Evolutionary conservation across 2,329 filamentous ascomycete species (phyloP).

Genomic region (Paecilomyces variotii): DNA sequence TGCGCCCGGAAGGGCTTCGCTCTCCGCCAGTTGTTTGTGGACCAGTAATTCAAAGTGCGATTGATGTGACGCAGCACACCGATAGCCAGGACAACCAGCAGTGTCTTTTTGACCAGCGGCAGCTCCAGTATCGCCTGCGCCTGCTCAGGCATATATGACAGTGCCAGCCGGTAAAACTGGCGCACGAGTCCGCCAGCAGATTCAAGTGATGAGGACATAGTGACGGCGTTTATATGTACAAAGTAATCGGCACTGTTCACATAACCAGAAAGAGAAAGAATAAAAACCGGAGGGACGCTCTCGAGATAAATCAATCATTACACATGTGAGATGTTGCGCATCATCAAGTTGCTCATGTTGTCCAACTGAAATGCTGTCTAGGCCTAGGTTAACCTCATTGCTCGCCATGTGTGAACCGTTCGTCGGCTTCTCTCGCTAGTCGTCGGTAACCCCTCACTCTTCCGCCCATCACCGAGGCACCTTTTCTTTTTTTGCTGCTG

Average conservation of each 20-base stretch:
- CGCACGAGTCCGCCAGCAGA: background rate
- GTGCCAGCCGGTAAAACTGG: background rate
- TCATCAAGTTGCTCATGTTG: background rate
- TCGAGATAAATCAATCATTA: background rate
- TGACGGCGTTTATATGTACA: background rate
- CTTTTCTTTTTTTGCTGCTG: too few relatives aligned
- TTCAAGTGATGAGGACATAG: background rate
- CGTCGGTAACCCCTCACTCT: background rate
- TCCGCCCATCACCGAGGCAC: background rate
- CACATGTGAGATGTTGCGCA: background rate
- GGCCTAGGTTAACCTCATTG: background rate
- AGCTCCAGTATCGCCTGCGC: background rate
- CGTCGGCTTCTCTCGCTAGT: background rate
- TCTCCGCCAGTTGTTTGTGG: conserved; percentile 22
- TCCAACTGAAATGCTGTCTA: background rate
- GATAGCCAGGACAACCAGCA: conserved; percentile 14
- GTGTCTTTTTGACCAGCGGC: conserved; percentile 10
- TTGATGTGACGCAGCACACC: conserved; percentile 20
- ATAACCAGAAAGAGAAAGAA: background rate
- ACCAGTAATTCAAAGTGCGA: conserved; percentile 18
- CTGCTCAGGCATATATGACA: background rate
- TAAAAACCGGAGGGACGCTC: too few relatives aligned
- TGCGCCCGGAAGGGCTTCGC: conserved; percentile 1
- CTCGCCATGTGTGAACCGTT: background rate
- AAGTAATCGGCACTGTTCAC: background rate